These are phyloP conservation scores for Phtheirospermum japonicum DNA, from an alignment of 257 asterid species.

Conservation along the genomic window DNA sequence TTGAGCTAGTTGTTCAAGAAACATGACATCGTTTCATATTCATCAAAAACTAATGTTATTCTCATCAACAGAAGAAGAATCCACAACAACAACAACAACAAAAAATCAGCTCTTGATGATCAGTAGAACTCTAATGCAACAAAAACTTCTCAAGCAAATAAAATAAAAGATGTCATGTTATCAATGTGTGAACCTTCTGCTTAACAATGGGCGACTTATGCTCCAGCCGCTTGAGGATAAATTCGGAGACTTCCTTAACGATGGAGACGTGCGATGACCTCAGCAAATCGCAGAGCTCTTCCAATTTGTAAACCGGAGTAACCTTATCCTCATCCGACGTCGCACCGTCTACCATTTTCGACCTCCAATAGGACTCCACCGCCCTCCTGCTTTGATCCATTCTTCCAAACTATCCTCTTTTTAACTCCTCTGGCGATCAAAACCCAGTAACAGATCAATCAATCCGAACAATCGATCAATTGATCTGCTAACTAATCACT, in stretches of 20 bases:
- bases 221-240: conserved; percentile 88
- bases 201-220: conserved; percentile 90
- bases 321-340: conserved; percentile 97
- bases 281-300: conserved; percentile 87
- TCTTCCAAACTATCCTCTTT: conserved; percentile 8
- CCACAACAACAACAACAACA: too few species aligned
- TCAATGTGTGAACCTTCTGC: conserved; percentile 53
- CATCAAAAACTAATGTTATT: neutral
- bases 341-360: conserved; percentile 75
- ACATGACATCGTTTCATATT: neutral
- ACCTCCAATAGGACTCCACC: conserved; percentile 98
- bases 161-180: neutral
- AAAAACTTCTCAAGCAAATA: neutral
- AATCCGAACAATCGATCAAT: conserved; percentile 26
- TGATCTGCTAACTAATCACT: conserved; percentile 8
- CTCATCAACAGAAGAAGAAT: neutral
- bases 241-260: conserved; percentile 84
- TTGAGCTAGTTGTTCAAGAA: neutral
- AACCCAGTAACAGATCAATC: conserved; percentile 19
- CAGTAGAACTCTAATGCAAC: conserved; percentile 1
- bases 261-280: conserved; percentile 73
- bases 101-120: conserved; percentile 13
- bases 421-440: conserved; percentile 25
- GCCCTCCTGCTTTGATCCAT: conserved; percentile 99
- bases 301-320: conserved; percentile 92